A percentile compares a stretch with the other conserved stretches of the same genome.
Evolutionary conservation across 1,139 yeast genomes (phyloP).

Genomic region (Suhomyces wounanorum): DNA sequence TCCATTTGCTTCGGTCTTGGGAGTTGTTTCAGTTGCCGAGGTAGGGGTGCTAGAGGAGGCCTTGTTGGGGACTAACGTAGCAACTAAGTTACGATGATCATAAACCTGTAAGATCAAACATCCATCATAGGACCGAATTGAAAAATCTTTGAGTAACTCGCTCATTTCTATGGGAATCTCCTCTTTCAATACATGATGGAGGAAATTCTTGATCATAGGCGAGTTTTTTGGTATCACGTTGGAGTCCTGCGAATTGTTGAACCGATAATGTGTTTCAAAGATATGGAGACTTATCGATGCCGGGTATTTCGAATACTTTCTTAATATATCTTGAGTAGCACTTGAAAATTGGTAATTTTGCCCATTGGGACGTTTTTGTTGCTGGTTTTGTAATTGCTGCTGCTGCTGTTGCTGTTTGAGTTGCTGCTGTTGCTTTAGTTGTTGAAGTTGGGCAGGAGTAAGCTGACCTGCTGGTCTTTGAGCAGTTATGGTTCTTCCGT

Average conservation of each 20-base stretch:
- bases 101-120: constrained; percentile 79
- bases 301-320: constrained; percentile 74
- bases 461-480: constrained; percentile 14
- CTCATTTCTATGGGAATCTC: constrained; percentile 87
- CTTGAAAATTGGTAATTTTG: constrained; percentile 61
- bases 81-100: constrained; percentile 61
- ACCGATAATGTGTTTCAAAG: constrained; percentile 84
- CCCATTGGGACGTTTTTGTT: constrained; percentile 33
- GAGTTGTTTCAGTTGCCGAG: constrained; percentile 4
- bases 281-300: constrained; percentile 88
- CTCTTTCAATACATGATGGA: constrained; percentile 76
- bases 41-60: constrained; percentile 4
- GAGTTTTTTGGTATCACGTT: constrained; percentile 79
- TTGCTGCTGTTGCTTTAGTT: constrained; percentile 41
- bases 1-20: constrained; percentile 5
- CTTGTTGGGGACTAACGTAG: constrained; percentile 13
- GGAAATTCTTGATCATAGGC: constrained; percentile 76
- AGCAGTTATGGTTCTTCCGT: constrained; percentile 7
- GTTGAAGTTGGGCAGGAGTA: constrained; percentile 22
- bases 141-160: constrained; percentile 85
- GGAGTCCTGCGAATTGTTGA: constrained; percentile 68
- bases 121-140: constrained; percentile 83
- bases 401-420: constrained; percentile 32
- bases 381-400: constrained; percentile 8
- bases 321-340: constrained; percentile 71